phyloP scores from a whole-genome alignment of 192 early-diverging fungal species.

The Gigaspora rosea region DNA sequence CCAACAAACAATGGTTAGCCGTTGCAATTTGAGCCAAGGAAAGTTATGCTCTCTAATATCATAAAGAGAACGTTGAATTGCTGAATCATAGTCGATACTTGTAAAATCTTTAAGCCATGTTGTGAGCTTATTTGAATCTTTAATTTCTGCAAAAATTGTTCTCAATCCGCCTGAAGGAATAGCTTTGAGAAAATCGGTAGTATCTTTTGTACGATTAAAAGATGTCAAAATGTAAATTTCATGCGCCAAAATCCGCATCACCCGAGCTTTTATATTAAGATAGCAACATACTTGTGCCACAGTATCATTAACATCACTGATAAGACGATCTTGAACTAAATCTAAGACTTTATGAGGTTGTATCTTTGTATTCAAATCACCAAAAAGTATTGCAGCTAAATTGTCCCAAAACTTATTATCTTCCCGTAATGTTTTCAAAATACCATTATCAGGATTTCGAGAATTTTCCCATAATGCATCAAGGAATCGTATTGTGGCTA shows the following conservation, averaged over 20 bases:
- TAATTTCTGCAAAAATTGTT: slow-evolving; percentile 6
- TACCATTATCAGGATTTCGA: slow-evolving; percentile 40
- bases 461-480: slow-evolving; percentile 51
- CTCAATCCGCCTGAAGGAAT: slow-evolving; percentile 4
- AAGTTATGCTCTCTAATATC: not conserved
- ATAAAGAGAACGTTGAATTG: not conserved
- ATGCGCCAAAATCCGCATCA: slow-evolving; percentile 6
- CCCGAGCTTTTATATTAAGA: slow-evolving; percentile 7
- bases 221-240: slow-evolving; percentile 1
- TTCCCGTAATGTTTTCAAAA: slow-evolving; percentile 40
- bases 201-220: not conserved
- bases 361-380: not conserved
- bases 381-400: slow-evolving; percentile 39
- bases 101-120: slow-evolving; percentile 25
- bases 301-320: not conserved
- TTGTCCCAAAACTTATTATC: slow-evolving; percentile 49
- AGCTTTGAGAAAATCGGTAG: not conserved
- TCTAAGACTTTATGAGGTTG: not conserved
- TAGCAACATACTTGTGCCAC: slow-evolving; percentile 1
- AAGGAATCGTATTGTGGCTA: slow-evolving; percentile 50
- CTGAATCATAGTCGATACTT: slow-evolving; percentile 3
- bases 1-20: slow-evolving; percentile 9
- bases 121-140: not conserved
- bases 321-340: not conserved
- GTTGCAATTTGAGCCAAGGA: slow-evolving; percentile 1